These are phyloP conservation scores for Jimgerdemannia lactiflua DNA, from an alignment of 192 early-diverging fungal genomes.

Conservation along the genomic window DNA sequence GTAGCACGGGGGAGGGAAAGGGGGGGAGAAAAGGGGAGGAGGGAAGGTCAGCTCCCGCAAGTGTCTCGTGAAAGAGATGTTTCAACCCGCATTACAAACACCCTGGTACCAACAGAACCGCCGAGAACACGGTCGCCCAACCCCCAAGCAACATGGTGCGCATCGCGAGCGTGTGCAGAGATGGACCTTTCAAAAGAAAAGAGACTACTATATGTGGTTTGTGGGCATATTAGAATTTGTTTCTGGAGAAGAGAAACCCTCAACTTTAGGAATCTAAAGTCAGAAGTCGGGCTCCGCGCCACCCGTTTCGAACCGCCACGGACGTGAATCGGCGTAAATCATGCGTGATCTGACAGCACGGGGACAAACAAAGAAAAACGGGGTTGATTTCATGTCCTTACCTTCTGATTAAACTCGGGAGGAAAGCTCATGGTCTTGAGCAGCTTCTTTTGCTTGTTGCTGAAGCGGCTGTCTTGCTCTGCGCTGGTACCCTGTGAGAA, in stretches of 20 bases:
- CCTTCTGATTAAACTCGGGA: slow-evolving; percentile 72
- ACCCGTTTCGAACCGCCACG: slow-evolving; percentile 1
- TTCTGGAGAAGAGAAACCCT: neutral
- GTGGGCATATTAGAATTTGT: neutral
- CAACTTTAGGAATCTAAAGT: too few species aligned
- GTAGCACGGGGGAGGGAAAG: neutral
- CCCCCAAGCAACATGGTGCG: neutral
- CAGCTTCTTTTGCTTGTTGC: slow-evolving; percentile 81
- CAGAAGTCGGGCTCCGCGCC: too few species aligned
- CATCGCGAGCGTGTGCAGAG: neutral
- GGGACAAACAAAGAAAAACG: slow-evolving; percentile 3
- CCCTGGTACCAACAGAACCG: neutral
- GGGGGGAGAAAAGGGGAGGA: neutral
- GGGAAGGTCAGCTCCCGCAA: neutral
- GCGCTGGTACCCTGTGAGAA: slow-evolving; percentile 61
- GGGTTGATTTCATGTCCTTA: slow-evolving; percentile 19
- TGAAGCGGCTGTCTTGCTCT: slow-evolving; percentile 78
- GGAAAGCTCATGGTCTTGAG: slow-evolving; percentile 80
- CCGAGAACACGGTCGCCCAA: neutral
- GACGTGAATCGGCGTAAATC: slow-evolving; percentile 1
- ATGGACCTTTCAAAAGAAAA: neutral
- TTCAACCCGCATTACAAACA: too few species aligned
- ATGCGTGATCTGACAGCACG: slow-evolving; percentile 2
- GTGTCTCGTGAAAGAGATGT: too few species aligned
- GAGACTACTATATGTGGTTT: neutral